A percentile compares a stretch with the other conserved stretches of the same genome.
These are phyloP conservation scores for Lindgomyces ingoldianus DNA, from an alignment of 495 filamentous ascomycete species.

Conservation along the genomic window DNA sequence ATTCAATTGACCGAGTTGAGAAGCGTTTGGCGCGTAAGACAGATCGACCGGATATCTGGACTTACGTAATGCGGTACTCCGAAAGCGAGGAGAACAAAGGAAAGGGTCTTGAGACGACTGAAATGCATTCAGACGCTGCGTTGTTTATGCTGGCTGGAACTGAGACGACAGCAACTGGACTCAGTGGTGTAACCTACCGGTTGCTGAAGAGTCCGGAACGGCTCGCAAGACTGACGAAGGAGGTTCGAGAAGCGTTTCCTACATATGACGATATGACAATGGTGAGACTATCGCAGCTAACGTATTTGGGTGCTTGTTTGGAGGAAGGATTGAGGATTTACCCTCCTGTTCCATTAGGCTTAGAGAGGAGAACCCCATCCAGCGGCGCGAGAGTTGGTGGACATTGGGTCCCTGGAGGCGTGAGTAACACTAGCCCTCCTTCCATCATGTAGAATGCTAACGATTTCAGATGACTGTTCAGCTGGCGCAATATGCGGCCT, in stretches of 20 bases:
- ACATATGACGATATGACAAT: slow-evolving; percentile 16
- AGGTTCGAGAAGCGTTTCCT: slow-evolving; percentile 21
- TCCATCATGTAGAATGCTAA: slow-evolving; percentile 3
- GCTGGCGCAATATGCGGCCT: slow-evolving; percentile 22
- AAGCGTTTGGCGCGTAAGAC: slow-evolving; percentile 14
- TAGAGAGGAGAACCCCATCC: slow-evolving; percentile 8
- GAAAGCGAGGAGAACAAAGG: slow-evolving; percentile 27
- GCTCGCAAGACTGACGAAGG: slow-evolving; percentile 12
- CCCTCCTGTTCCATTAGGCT: slow-evolving; percentile 20
- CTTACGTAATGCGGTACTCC: slow-evolving; percentile 12
- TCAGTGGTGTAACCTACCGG: slow-evolving; percentile 24
- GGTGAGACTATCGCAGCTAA: background rate
- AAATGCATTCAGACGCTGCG: slow-evolving; percentile 19
- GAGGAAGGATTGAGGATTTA: slow-evolving; percentile 33
- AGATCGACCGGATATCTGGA: slow-evolving; percentile 28
- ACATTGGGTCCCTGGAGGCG: slow-evolving; percentile 24
- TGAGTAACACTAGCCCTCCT: slow-evolving; percentile 1
- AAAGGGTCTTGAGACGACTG: background rate
- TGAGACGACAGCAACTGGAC: slow-evolving; percentile 33
- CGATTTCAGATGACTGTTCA: slow-evolving; percentile 15
- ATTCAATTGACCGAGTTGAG: slow-evolving; percentile 10
- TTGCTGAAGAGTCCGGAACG: slow-evolving; percentile 19
- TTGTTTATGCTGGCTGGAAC: slow-evolving; percentile 28
- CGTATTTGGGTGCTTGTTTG: slow-evolving; percentile 31
- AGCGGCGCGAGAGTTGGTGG: slow-evolving; percentile 18